phyloP scores from a whole-genome alignment of 1,284 basidiomycete genomes.

The Schizopora paradoxa region DNA sequence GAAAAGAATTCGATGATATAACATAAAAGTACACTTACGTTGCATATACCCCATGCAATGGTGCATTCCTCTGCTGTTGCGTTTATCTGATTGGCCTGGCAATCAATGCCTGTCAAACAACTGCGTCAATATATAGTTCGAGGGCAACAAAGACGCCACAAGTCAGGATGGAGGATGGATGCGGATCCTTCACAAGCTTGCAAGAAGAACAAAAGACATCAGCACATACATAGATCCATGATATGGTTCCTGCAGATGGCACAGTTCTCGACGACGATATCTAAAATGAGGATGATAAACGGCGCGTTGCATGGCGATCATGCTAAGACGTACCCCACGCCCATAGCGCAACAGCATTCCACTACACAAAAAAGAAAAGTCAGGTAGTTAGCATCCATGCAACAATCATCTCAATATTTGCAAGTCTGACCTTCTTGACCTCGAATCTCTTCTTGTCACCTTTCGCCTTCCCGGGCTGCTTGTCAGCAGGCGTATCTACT shows the following conservation, averaged over 20 bases:
- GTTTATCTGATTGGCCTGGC: constrained; percentile 97
- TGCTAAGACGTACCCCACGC: constrained; percentile 73
- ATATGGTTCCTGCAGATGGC: constrained; percentile 97
- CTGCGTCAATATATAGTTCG: constrained; percentile 11
- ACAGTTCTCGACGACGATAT: constrained; percentile 95
- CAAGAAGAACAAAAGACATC: background rate
- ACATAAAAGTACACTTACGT: constrained; percentile 53
- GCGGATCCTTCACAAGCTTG: background rate
- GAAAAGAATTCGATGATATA: background rate
- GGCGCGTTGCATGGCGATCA: constrained; percentile 1
- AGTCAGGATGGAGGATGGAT: background rate
- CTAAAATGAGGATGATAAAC: constrained; percentile 27
- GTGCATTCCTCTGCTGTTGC: constrained; percentile 97
- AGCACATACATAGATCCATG: constrained; percentile 89
- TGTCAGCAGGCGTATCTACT: constrained; percentile 56
- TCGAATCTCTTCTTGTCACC: constrained; percentile 79
- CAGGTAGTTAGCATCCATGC: constrained; percentile 10
- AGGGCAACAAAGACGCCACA: constrained; percentile 11
- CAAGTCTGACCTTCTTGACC: constrained; percentile 81
- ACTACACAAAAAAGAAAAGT: constrained; percentile 45
- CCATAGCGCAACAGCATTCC: constrained; percentile 96
- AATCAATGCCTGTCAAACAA: constrained; percentile 82
- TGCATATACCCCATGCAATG: constrained; percentile 99
- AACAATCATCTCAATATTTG: constrained; percentile 6
- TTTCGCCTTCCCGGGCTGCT: constrained; percentile 44